phyloP scores from a whole-genome alignment of 805 yeast species.

The Yarrowia porcina region DNA sequence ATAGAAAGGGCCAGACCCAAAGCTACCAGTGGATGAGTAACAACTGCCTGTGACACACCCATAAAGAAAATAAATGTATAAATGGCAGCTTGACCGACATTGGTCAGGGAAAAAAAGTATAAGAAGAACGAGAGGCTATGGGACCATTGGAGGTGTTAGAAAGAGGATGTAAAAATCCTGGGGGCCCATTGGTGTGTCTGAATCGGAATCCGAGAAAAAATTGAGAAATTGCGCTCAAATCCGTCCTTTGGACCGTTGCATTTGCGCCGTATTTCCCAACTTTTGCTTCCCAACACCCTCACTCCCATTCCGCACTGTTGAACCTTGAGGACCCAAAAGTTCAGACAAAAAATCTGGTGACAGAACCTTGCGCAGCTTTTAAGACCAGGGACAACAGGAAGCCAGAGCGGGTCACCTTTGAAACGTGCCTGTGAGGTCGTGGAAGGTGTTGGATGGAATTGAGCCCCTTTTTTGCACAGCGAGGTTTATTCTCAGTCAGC shows the following conservation, averaged over 20 bases:
- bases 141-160: background rate
- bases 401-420: background rate
- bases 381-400: background rate
- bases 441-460: background rate
- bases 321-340: background rate
- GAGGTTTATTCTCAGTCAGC: background rate
- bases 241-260: background rate
- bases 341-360: background rate
- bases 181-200: background rate
- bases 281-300: background rate
- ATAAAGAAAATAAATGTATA: background rate
- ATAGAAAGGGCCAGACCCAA: background rate
- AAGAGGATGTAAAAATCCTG: background rate
- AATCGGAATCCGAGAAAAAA: background rate
- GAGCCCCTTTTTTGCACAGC: background rate
- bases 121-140: background rate
- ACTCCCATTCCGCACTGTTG: background rate
- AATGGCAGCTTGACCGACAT: background rate
- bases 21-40: background rate
- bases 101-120: background rate
- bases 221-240: background rate
- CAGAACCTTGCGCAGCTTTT: background rate
- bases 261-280: background rate
- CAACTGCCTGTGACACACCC: background rate
- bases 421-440: background rate